Evolutionary conservation across 768 basidiomycete genomes (phyloP).

Genomic region (Zangia roseola): DNA sequence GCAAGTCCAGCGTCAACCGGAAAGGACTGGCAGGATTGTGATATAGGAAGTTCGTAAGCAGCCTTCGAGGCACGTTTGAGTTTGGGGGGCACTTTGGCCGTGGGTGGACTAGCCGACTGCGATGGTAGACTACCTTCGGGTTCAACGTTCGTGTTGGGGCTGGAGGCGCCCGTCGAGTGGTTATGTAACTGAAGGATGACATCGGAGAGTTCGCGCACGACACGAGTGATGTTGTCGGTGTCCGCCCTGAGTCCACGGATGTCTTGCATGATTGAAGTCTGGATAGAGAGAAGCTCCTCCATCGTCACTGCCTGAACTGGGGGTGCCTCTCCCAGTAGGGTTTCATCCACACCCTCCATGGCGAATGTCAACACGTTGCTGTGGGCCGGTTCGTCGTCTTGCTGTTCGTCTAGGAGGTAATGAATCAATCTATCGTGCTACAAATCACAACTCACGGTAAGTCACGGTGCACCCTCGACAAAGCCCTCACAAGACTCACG

Average conservation of each 20-base stretch:
- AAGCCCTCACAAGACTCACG: constrained; percentile 23
- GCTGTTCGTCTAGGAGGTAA: constrained; percentile 31
- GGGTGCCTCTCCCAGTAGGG: not conserved
- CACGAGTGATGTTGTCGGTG: not conserved
- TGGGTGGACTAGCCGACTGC: too few species aligned
- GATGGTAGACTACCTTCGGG: too few species aligned
- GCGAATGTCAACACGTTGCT: constrained; percentile 10
- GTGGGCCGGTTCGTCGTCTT: constrained; percentile 27
- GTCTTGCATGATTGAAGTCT: not conserved
- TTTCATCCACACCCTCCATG: not conserved
- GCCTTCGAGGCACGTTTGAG: too few species aligned
- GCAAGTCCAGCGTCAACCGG: too few species aligned
- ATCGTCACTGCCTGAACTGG: not conserved
- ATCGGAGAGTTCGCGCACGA: not conserved
- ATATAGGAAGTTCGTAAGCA: too few species aligned
- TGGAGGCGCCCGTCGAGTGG: too few species aligned
- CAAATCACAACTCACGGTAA: too few species aligned
- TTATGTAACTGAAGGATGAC: too few species aligned
- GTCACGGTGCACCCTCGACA: too few species aligned
- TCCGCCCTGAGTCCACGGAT: not conserved
- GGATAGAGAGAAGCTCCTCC: not conserved
- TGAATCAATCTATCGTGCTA: constrained; percentile 4
- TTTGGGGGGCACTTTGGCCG: too few species aligned
- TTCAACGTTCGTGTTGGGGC: too few species aligned
- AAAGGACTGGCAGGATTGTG: too few species aligned